phyloP scores from a whole-genome alignment of 2,329 filamentous ascomycete genomes.

The Trematosphaeria pertusa region DNA sequence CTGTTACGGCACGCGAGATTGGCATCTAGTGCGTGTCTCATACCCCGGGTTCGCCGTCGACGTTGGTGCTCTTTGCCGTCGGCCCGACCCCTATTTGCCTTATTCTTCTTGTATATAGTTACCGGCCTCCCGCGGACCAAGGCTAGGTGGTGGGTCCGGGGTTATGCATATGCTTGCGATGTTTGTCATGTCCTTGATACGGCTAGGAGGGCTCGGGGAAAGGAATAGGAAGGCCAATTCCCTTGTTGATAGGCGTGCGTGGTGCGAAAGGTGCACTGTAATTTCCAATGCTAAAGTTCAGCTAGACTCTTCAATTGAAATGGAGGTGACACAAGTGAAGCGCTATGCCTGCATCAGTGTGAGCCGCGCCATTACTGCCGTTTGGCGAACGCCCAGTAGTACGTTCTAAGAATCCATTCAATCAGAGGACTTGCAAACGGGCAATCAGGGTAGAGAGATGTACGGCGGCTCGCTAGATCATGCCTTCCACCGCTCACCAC shows the following conservation, averaged over 20 bases:
- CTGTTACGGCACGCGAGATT: conserved; percentile 21
- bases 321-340: no score
- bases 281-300: neutral
- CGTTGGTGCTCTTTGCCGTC: no score
- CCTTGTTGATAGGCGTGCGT: neutral
- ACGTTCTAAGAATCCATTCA: no score
- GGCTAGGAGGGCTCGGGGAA: neutral
- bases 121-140: neutral
- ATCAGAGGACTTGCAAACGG: no score
- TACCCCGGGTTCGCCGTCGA: conserved; percentile 14
- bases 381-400: no score
- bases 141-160: neutral
- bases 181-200: conserved; percentile 21
- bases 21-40: conserved; percentile 23
- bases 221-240: neutral
- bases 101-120: conserved; percentile 23
- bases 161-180: conserved; percentile 28
- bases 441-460: no score
- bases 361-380: no score
- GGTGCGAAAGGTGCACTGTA: neutral
- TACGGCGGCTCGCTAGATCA: no score
- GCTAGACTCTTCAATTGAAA: no score
- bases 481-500: no score
- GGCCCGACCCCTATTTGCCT: conserved; percentile 9
- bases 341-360: no score